Conservation (phyloP, 2,329 filamentous ascomycete genomes). For the Penicillium sp. region DNA sequence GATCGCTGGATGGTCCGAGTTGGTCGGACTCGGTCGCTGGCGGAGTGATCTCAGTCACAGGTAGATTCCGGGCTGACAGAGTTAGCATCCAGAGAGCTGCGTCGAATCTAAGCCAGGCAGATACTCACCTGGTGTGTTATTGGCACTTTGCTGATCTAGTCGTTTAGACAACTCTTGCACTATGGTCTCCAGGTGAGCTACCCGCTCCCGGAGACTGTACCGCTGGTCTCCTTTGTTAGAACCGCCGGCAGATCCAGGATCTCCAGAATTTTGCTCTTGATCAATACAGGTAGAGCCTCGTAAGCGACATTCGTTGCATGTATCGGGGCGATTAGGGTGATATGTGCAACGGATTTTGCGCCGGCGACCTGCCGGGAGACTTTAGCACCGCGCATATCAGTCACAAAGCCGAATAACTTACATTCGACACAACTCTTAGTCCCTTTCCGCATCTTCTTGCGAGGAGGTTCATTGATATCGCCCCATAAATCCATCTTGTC, state of each 20-base stretch:
- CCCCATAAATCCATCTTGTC: slow-evolving; percentile 27
- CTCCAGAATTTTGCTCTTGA: slow-evolving; percentile 37
- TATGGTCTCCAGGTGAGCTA: slow-evolving; percentile 43
- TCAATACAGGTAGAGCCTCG: slow-evolving; percentile 45
- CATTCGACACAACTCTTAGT: slow-evolving; percentile 50
- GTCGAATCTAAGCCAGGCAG: not conserved
- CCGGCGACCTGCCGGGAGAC: slow-evolving; percentile 36
- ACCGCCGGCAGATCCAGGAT: slow-evolving; percentile 3
- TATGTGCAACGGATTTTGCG: slow-evolving; percentile 51
- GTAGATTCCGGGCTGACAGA: slow-evolving; percentile 9
- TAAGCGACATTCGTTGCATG: slow-evolving; percentile 48
- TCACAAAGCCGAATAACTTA: slow-evolving; percentile 14
- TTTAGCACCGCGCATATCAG: not conserved
- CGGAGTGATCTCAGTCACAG: slow-evolving; percentile 12
- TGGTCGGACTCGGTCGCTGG: slow-evolving; percentile 24
- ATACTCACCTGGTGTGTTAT: slow-evolving; percentile 12
- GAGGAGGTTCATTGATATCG: slow-evolving; percentile 39
- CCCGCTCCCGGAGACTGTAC: slow-evolving; percentile 46
- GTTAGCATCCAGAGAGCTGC: not conserved
- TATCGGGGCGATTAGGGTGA: slow-evolving; percentile 34
- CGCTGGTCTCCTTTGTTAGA: slow-evolving; percentile 31
- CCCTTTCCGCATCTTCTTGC: slow-evolving; percentile 50
- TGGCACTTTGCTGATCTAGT: slow-evolving; percentile 31
- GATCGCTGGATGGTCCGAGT: slow-evolving; percentile 29
- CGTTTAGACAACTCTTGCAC: slow-evolving; percentile 41